These are phyloP conservation scores for Anisodus tanguticus DNA, from an alignment of 257 asterid genomes.

Conservation along the genomic window DNA sequence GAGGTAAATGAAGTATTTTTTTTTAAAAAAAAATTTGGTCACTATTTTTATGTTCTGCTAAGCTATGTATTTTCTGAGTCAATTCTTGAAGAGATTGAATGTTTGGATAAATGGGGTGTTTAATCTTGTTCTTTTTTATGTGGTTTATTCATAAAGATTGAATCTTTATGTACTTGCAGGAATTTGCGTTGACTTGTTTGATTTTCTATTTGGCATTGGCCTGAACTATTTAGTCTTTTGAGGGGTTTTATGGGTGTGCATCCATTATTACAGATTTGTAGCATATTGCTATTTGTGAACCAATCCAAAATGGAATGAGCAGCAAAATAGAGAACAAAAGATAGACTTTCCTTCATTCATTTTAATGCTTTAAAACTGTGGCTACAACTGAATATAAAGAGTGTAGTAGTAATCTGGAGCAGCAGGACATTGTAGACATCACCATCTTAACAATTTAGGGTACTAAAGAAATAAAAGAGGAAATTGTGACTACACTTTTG, in stretches of 20 bases:
- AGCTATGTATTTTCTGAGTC: background rate
- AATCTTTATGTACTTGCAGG: constrained; percentile 15
- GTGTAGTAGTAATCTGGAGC: background rate
- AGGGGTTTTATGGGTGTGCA: constrained; percentile 6
- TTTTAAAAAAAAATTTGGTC: background rate
- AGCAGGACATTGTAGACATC: background rate
- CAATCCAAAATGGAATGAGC: background rate
- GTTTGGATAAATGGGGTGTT: background rate
- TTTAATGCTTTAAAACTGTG: background rate
- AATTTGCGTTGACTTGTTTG: constrained; percentile 10
- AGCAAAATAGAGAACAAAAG: background rate
- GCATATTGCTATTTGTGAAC: background rate
- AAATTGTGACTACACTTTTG: background rate
- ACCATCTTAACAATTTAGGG: constrained; percentile 4
- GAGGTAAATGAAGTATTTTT: constrained; percentile 50
- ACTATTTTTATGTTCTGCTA: background rate
- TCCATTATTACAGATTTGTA: background rate
- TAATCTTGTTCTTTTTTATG: background rate
- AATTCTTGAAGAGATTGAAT: background rate
- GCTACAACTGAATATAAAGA: background rate
- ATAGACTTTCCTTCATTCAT: background rate
- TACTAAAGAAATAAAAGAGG: background rate
- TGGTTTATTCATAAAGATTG: background rate
- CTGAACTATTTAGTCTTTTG: background rate
- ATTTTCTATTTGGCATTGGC: constrained; percentile 1